Evolutionary conservation across 495 filamentous ascomycete genomes (phyloP).

Genomic region (Xylaria flabelliformis): DNA sequence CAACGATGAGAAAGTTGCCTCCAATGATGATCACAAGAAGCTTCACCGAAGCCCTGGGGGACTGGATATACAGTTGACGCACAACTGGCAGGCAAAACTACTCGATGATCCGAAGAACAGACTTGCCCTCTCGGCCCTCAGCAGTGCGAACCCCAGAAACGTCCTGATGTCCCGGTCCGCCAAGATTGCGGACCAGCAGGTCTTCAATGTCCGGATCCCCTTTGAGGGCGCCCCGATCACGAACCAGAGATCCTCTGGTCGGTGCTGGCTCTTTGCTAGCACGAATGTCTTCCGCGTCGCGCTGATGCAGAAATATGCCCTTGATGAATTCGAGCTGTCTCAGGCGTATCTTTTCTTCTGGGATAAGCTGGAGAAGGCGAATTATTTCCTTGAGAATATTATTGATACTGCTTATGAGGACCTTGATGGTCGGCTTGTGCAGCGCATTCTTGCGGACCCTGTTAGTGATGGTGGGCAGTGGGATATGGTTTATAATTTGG

Average conservation of each 20-base stretch:
- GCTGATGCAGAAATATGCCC: conserved; percentile 78
- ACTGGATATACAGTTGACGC: conserved; percentile 54
- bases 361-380: conserved; percentile 92
- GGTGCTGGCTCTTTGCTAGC: conserved; percentile 89
- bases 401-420: conserved; percentile 72
- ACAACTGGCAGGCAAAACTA: conserved; percentile 65
- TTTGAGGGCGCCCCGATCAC: conserved; percentile 84
- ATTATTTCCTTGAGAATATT: conserved; percentile 84
- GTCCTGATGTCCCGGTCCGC: conserved; percentile 63
- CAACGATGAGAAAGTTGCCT: conserved; percentile 38
- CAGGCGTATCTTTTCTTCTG: conserved; percentile 94
- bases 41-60: conserved; percentile 43
- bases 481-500: conserved; percentile 90
- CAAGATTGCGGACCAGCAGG: conserved; percentile 69
- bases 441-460: conserved; percentile 67
- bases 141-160: conserved; percentile 58
- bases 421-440: conserved; percentile 71
- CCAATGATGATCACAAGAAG: background rate
- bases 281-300: conserved; percentile 88
- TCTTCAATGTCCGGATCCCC: conserved; percentile 83
- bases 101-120: conserved; percentile 69
- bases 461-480: conserved; percentile 87
- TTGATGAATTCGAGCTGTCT: conserved; percentile 78
- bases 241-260: conserved; percentile 77
- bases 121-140: conserved; percentile 73